These are phyloP conservation scores for Verticillium albo-atrum DNA, from an alignment of 2,329 filamentous ascomycete species.

Conservation along the genomic window DNA sequence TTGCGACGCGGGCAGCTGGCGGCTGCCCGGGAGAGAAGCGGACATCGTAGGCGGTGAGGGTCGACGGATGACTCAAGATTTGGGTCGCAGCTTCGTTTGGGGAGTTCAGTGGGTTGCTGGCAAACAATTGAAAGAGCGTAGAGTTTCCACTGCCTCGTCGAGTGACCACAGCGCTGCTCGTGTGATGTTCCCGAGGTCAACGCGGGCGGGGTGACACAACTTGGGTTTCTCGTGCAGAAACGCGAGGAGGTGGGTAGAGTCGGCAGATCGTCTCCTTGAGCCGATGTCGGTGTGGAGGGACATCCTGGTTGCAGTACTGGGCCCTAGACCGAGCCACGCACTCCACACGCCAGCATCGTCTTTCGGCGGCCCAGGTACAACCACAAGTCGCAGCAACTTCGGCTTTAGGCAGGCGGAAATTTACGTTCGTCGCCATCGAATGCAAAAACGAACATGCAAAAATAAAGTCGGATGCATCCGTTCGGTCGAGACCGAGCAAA, in stretches of 20 bases:
- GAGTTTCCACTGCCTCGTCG: not conserved
- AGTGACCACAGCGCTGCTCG: not conserved
- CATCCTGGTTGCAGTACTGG: not conserved
- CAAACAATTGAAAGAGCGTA: not conserved
- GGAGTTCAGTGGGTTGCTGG: not conserved
- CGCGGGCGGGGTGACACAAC: not conserved
- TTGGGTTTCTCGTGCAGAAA: not conserved
- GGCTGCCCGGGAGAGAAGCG: conserved; percentile 59
- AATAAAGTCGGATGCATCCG: too few relatives aligned
- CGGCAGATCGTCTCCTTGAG: not conserved
- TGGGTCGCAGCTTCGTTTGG: not conserved
- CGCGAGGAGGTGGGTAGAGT: not conserved
- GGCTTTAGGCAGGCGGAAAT: too few relatives aligned
- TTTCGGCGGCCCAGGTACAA: too few relatives aligned
- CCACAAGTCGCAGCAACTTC: too few relatives aligned
- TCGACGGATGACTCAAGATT: not conserved
- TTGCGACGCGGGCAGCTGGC: conserved; percentile 85
- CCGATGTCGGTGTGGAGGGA: not conserved
- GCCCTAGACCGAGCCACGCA: too few relatives aligned
- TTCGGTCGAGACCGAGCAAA: too few relatives aligned
- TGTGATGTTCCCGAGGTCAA: not conserved
- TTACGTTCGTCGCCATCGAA: too few relatives aligned
- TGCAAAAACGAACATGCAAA: too few relatives aligned
- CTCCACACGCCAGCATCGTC: too few relatives aligned
- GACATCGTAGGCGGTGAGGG: conserved; percentile 44